Evolutionary conservation across 805 yeast genomes (phyloP).

Genomic region (Komagataella ulmi): DNA sequence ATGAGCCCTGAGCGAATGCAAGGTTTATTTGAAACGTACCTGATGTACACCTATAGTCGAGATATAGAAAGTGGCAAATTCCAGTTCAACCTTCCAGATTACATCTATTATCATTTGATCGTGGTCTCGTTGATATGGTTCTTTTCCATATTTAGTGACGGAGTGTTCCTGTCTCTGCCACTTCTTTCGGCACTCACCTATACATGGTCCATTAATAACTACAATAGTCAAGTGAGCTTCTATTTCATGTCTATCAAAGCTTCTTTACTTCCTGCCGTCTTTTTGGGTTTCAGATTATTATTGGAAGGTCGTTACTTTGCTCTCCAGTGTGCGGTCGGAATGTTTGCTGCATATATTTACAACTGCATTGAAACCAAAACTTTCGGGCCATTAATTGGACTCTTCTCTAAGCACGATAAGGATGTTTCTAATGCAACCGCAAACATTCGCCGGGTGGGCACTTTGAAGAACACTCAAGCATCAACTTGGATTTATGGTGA

Average conservation of each 20-base stretch:
- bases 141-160: conserved; percentile 13
- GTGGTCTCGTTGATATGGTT: conserved; percentile 33
- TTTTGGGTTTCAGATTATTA: conserved; percentile 28
- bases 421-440: conserved; percentile 8
- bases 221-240: conserved; percentile 39
- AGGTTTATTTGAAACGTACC: conserved; percentile 37
- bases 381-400: conserved; percentile 29
- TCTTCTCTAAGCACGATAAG: conserved; percentile 10
- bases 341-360: conserved; percentile 43
- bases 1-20: conserved; percentile 27
- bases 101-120: conserved; percentile 36
- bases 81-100: conserved; percentile 35
- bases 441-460: conserved; percentile 14
- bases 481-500: conserved; percentile 29
- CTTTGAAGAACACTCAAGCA: conserved; percentile 10
- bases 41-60: conserved; percentile 42
- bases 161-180: conserved; percentile 19
- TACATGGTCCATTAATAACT: conserved; percentile 47
- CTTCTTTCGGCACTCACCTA: conserved; percentile 42
- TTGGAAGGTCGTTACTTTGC: conserved; percentile 28
- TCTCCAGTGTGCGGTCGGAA: conserved; percentile 32
- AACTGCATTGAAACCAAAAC: conserved; percentile 51
- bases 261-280: conserved; percentile 33
- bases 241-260: conserved; percentile 41
- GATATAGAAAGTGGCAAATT: conserved; percentile 43